Base-by-base conservation (phyloP, 2,329 filamentous ascomycete species). In the Alternaria arborescens region DNA sequence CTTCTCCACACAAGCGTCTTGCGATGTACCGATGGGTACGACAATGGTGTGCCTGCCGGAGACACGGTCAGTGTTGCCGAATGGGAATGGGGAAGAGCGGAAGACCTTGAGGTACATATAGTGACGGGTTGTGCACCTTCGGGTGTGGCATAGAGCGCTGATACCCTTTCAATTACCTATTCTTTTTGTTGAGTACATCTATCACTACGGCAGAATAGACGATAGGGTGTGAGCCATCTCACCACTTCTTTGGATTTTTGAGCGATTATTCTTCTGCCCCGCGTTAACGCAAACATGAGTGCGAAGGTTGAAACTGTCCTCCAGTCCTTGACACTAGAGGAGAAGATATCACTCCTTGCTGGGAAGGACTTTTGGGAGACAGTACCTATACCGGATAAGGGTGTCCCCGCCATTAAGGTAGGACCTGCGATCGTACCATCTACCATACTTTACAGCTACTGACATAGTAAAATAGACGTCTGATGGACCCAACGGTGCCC, bases 301-400 rank as follows among this genome's bases (percentile, higher is more conserved):
- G 55, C 67, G 8, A 69, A 71, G 26, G 60, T 76, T 22, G 72
- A 77, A 41, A 61, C 46, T n/a, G 64, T 75, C 32, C 64, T 78
- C 11, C 66, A 69, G 60, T 73, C 74, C 42, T 55, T 78, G 46
- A 75, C 73, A 10, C 47, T 78, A 34, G 74, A 78, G 51, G 76
- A 78, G 59, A 78, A 78, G 67, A 69, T 76, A 22, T 70, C 73
- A 12, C 60, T 77, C 11, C 68, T 77, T 52, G 73, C 75, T 36
- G 75, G 75, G n/a, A 77, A 75, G 51, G 88, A 91, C 77, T 89
- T 90, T 71, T 91, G 89, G 89, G 88, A 91, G 72, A 90, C 89
- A 26, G 85, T 87, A 60, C 77, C 85, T 8, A 78, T 91, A 5
- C 84, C 85, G 3, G 73, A 85, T 7, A 83, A 89, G 67, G 84